phyloP scores from a whole-genome alignment of 371 early-diverging fungal genomes.

The Capillidium heterosporum region DNA sequence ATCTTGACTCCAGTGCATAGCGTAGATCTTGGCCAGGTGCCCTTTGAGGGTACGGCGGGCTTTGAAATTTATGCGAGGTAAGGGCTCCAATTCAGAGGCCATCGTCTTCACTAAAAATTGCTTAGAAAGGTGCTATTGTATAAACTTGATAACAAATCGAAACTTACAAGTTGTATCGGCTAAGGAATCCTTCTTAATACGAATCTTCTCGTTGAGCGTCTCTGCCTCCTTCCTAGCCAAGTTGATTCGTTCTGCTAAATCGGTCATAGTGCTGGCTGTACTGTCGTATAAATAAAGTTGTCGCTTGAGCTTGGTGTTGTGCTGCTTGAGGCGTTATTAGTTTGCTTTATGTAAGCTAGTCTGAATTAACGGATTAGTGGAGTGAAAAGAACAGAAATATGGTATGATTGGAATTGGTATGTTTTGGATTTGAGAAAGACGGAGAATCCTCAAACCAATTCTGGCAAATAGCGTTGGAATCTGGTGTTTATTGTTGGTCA shows the following conservation, averaged over 20 bases:
- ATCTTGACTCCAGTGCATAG: constrained; percentile 96
- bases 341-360: too few relatives aligned
- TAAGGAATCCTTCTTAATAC: constrained; percentile 75
- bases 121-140: background rate
- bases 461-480: too few relatives aligned
- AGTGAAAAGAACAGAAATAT: too few relatives aligned
- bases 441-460: too few relatives aligned
- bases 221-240: constrained; percentile 89
- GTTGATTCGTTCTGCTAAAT: constrained; percentile 79
- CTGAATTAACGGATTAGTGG: too few relatives aligned
- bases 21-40: constrained; percentile 95
- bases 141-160: background rate
- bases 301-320: too few relatives aligned
- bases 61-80: constrained; percentile 83
- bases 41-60: constrained; percentile 92
- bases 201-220: constrained; percentile 84
- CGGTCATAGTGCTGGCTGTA: constrained; percentile 15
- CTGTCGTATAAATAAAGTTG: too few relatives aligned
- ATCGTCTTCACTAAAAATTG: constrained; percentile 17
- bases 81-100: constrained; percentile 41
- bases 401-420: too few relatives aligned
- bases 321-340: too few relatives aligned
- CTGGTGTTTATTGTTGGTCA: too few relatives aligned
- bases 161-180: constrained; percentile 82
- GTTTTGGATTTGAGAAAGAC: too few relatives aligned